phyloP scores from a whole-genome alignment of 1,284 basidiomycete species.

The Ustilago crameri region DNA sequence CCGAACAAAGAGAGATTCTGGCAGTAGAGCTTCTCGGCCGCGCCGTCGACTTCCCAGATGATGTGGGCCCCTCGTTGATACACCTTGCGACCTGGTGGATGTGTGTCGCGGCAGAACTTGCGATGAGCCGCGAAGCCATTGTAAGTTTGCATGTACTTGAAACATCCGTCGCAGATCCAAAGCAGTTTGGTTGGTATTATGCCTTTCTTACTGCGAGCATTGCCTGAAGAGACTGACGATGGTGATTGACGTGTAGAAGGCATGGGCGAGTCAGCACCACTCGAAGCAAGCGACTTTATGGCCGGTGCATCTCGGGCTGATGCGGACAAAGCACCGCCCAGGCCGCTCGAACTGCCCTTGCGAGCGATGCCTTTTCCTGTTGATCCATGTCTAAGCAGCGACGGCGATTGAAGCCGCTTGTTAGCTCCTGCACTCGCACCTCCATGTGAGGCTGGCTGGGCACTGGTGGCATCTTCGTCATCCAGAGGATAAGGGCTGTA shows the following conservation, averaged over 20 bases:
- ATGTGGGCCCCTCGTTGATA: constrained; percentile 89
- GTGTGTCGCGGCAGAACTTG: constrained; percentile 77
- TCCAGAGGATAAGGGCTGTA: constrained; percentile 66
- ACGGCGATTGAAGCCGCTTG: constrained; percentile 34
- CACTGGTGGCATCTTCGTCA: constrained; percentile 36
- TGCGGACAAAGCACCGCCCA: constrained; percentile 24
- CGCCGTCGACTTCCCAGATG: constrained; percentile 96
- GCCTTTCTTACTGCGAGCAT: constrained; percentile 17
- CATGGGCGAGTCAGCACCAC: neutral
- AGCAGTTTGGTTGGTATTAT: constrained; percentile 33
- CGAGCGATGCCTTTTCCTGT: constrained; percentile 10
- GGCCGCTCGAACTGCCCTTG: constrained; percentile 17
- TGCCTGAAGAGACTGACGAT: constrained; percentile 3
- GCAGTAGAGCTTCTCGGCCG: constrained; percentile 84
- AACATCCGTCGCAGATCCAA: constrained; percentile 87
- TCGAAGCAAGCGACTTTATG: constrained; percentile 22
- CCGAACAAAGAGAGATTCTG: constrained; percentile 95
- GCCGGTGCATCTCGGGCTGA: constrained; percentile 28
- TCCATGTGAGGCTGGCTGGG: constrained; percentile 5
- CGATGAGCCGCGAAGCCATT: constrained; percentile 55
- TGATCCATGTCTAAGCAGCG: neutral
- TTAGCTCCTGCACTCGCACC: neutral
- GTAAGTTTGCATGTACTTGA: constrained; percentile 84
- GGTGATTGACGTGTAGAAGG: constrained; percentile 16
- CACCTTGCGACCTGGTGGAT: constrained; percentile 88